These are phyloP conservation scores for Stemphylium vesicarium DNA, from an alignment of 2,329 filamentous ascomycete species.

Conservation along the genomic window DNA sequence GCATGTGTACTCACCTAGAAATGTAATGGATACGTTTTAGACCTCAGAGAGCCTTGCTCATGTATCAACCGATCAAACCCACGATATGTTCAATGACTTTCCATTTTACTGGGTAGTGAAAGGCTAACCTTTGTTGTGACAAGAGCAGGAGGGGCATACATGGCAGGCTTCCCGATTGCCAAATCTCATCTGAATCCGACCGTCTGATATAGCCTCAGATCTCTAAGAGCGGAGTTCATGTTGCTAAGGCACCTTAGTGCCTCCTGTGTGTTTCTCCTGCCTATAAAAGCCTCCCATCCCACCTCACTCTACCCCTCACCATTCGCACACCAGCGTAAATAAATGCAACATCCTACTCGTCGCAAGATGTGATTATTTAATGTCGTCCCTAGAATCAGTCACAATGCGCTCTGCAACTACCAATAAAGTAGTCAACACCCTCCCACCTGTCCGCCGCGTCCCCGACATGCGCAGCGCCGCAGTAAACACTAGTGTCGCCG, in stretches of 20 bases:
- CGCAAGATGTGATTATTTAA: not conserved
- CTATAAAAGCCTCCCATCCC: not conserved
- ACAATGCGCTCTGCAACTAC: not conserved
- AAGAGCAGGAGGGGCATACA: too few relatives aligned
- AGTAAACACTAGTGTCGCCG: slow-evolving; percentile 5
- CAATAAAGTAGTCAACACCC: not conserved
- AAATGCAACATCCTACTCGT: not conserved
- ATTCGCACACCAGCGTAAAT: not conserved
- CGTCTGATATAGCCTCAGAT: not conserved
- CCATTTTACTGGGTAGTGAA: too few relatives aligned
- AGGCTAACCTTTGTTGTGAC: too few relatives aligned
- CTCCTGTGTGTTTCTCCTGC: not conserved
- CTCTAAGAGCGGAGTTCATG: not conserved
- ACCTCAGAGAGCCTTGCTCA: too few relatives aligned
- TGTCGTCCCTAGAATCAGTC: not conserved
- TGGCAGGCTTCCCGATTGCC: too few relatives aligned
- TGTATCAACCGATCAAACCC: too few relatives aligned
- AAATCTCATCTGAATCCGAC: not conserved
- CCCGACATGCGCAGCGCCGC: slow-evolving; percentile 3
- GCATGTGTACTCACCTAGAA: too few relatives aligned
- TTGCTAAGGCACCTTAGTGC: not conserved
- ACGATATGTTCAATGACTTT: too few relatives aligned
- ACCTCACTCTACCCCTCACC: not conserved
- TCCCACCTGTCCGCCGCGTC: slow-evolving; percentile 4
- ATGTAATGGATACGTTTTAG: too few relatives aligned